A percentile compares a stretch with the other conserved stretches of the same genome.
These are phyloP conservation scores for Penicillium lagena DNA, from an alignment of 495 filamentous ascomycete genomes.

Conservation along the genomic window DNA sequence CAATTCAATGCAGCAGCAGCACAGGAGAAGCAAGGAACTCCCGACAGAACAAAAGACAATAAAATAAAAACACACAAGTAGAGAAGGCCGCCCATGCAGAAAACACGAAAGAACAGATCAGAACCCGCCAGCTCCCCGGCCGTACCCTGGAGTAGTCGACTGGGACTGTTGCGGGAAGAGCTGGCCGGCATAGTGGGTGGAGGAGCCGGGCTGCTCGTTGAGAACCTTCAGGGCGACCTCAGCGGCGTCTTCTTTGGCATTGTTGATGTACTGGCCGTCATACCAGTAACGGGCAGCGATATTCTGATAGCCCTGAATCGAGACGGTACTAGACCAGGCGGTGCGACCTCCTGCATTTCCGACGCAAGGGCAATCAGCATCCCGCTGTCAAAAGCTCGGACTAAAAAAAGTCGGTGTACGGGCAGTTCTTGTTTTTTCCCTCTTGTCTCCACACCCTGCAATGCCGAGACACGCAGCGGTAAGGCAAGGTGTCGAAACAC, in stretches of 20 bases:
- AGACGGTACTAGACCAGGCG: conserved; percentile 77
- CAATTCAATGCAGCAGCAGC: conserved; percentile 2
- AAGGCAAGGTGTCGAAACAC: background rate
- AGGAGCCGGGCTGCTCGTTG: conserved; percentile 16
- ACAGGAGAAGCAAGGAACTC: conserved; percentile 6
- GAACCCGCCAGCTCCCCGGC: conserved; percentile 11
- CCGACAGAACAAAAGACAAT: conserved; percentile 3
- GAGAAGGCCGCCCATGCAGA: conserved; percentile 15
- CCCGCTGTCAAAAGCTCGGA: conserved; percentile 17
- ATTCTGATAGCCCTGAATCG: conserved; percentile 41
- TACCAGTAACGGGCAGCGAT: conserved; percentile 81
- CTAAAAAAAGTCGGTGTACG: conserved; percentile 38
- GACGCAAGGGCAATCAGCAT: conserved; percentile 15
- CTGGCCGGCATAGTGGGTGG: conserved; percentile 21
- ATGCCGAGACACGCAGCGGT: conserved; percentile 16
- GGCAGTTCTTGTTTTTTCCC: conserved; percentile 12
- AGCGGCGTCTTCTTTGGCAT: conserved; percentile 86
- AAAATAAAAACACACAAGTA: conserved; percentile 14
- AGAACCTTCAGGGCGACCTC: conserved; percentile 57
- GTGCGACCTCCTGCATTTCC: conserved; percentile 69
- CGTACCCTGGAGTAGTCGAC: conserved; percentile 3
- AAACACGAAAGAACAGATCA: conserved; percentile 18
- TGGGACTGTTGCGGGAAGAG: conserved; percentile 14
- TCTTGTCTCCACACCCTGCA: conserved; percentile 21
- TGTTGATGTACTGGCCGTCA: conserved; percentile 77